Conservation (phyloP, 306 rosid genomes). For the Aeschynomene evenia region DNA sequence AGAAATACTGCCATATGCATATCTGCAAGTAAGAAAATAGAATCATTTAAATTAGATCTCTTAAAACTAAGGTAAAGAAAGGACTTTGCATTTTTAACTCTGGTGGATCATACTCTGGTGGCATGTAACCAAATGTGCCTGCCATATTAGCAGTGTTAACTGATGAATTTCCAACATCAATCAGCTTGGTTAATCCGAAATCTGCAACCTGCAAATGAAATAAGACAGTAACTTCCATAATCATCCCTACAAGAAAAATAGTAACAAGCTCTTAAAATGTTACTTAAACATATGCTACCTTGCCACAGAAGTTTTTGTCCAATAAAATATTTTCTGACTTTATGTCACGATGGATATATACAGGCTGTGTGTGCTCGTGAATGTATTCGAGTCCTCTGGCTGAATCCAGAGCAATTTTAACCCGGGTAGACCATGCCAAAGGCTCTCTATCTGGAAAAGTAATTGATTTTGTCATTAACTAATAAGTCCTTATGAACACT, state of each 20-base stretch:
- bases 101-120: conserved; percentile 72
- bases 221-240: background rate
- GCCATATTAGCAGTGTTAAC: conserved; percentile 56
- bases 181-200: conserved; percentile 83
- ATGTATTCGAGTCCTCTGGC: conserved; percentile 94
- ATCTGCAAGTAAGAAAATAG: conserved; percentile 49
- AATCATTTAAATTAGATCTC: conserved; percentile 18
- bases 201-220: conserved; percentile 73
- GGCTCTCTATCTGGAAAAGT: conserved; percentile 57
- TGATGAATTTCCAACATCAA: conserved; percentile 69
- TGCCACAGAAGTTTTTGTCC: conserved; percentile 69
- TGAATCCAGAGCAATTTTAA: conserved; percentile 90
- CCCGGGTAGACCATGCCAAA: conserved; percentile 74
- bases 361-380: conserved; percentile 86
- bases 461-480: background rate
- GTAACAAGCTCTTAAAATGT: background rate
- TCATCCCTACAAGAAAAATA: background rate
- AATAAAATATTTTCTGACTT: conserved; percentile 86
- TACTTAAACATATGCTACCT: conserved; percentile 47
- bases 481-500: conserved; percentile 10
- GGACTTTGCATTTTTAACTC: background rate
- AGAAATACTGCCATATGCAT: conserved; percentile 78
- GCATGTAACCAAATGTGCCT: conserved; percentile 98
- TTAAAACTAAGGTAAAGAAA: background rate
- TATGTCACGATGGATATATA: conserved; percentile 89